Base-by-base conservation (phyloP, 129 eudicot species). In the Saussurea involucrata region DNA sequence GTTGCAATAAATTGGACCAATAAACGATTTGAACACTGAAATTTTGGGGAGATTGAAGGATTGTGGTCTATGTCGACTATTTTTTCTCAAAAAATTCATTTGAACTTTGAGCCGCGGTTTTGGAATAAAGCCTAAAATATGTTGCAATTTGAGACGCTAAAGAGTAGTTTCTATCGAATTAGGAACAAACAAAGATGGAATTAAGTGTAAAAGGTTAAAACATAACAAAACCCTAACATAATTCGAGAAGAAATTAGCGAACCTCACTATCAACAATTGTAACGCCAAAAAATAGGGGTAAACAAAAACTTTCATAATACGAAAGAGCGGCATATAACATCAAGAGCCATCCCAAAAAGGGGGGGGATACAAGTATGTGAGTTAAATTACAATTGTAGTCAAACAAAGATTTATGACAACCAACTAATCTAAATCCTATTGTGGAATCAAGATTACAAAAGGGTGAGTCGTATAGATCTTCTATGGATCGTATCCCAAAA, bases 201-300 rank as follows among this genome's bases (percentile, higher is more conserved):
- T 5, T 72, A 61, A 24, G 68, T n/a, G 5, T 28, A 72, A 65
- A 24, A 77, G 34, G 7, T 13, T 0, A 46, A 31, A 63, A 40
- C 5, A 25, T 6, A 78, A 18, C 11, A 49, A 73, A 79, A 63
- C 66, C 61, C 58, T 34, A 15, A 69, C 55, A n/a, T 22, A 74
- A 24, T 3, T 24, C 11, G 4, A 55, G 25, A 57, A 46, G 3
- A n/a, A 81, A 37, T 8, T 2, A n/a, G 18, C 69, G 12, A 82
- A 93, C 98, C 97, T 95, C 98, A 57, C 91, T 86, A 34, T 86
- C 93, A 24, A 86, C 79, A 63, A 91, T 94, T 21, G 96, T 86
- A n/a, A n/a, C n/a, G n/a, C n/a, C n/a, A n/a, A n/a, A n/a, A n/a
- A n/a, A n/a, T n/a, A n/a, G n/a, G n/a, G n/a, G n/a, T n/a, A n/a